Percentiles rank a stretch among this genome's conserved stretches.
These are phyloP conservation scores for Yamadazyma epiphylla DNA, from an alignment of 1,139 yeast species.

Conservation along the genomic window DNA sequence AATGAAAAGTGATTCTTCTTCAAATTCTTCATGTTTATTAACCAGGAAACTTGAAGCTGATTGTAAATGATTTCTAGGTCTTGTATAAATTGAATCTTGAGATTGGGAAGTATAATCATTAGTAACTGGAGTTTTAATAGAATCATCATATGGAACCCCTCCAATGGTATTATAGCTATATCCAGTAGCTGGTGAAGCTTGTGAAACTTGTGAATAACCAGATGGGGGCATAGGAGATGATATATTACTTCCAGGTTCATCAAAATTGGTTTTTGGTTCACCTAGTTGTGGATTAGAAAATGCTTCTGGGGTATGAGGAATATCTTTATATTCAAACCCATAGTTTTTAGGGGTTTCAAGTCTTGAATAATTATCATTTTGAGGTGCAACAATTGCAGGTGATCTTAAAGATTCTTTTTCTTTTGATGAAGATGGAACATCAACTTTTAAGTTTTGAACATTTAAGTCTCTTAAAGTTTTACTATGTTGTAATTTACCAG, in stretches of 20 bases:
- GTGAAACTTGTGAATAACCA: slow-evolving; percentile 6
- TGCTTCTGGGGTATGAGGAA: slow-evolving; percentile 19
- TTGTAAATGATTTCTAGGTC: slow-evolving; percentile 1
- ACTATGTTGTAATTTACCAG: slow-evolving; percentile 10
- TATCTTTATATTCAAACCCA: slow-evolving; percentile 2
- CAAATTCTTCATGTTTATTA: slow-evolving; percentile 6
- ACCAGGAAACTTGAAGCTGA: slow-evolving; percentile 6
- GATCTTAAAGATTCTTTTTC: slow-evolving; percentile 10
- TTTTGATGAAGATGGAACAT: slow-evolving; percentile 1
- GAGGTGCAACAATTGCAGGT: slow-evolving; percentile 11
- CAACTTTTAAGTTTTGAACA: slow-evolving; percentile 9
- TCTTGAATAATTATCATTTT: not conserved
- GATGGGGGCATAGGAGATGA: slow-evolving; percentile 14
- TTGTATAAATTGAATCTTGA: slow-evolving; percentile 8
- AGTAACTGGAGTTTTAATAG: slow-evolving; percentile 8
- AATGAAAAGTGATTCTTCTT: slow-evolving; percentile 38
- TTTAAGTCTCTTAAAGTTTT: slow-evolving; percentile 12
- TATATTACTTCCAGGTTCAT: slow-evolving; percentile 8
- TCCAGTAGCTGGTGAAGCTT: slow-evolving; percentile 9
- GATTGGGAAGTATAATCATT: slow-evolving; percentile 9
- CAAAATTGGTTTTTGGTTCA: slow-evolving; percentile 1
- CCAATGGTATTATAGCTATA: slow-evolving; percentile 3
- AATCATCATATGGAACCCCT: slow-evolving; percentile 9
- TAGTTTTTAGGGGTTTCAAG: not conserved
- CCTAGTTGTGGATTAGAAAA: slow-evolving; percentile 5